A percentile compares a stretch with the other conserved stretches of the same genome.
Evolutionary conservation across 495 filamentous ascomycete species (phyloP).

Genomic region (Halenospora varia): DNA sequence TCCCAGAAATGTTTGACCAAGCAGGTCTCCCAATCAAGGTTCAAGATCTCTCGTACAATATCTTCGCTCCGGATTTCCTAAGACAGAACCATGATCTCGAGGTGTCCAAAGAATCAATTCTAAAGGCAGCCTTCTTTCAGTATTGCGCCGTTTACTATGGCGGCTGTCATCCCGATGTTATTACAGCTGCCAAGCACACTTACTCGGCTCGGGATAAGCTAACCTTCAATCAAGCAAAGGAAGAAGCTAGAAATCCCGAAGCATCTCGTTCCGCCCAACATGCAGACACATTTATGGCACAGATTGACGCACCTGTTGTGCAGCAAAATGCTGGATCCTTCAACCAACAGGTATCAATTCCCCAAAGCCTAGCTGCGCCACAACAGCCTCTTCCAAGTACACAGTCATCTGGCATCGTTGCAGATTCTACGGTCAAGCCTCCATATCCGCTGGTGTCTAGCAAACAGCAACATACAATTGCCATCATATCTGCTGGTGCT

Average conservation of each 20-base stretch:
- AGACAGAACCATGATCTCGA: not conserved
- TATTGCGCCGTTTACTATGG: constrained; percentile 8
- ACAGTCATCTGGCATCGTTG: no score
- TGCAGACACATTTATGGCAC: no score
- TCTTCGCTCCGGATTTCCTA: constrained; percentile 7
- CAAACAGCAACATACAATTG: no score
- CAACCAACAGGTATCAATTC: no score
- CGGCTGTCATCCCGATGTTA: not conserved
- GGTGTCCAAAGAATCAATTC: not conserved
- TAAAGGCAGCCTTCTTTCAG: constrained; percentile 2
- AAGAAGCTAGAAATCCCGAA: no score
- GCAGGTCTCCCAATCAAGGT: constrained; percentile 64
- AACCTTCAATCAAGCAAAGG: constrained; percentile 4
- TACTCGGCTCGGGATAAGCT: not conserved
- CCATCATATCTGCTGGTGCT: not conserved
- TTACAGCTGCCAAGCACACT: not conserved
- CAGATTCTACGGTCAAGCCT: no score
- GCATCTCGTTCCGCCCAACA: no score
- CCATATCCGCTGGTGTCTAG: no score
- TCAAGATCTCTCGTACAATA: constrained; percentile 56
- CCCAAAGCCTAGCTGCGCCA: no score
- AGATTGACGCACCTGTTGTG: no score
- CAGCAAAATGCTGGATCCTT: no score
- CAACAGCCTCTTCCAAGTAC: no score
- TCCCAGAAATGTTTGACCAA: not conserved